Evolutionary conservation across 305 asterid genomes (phyloP).

Genomic region (Andrographis paniculata): DNA sequence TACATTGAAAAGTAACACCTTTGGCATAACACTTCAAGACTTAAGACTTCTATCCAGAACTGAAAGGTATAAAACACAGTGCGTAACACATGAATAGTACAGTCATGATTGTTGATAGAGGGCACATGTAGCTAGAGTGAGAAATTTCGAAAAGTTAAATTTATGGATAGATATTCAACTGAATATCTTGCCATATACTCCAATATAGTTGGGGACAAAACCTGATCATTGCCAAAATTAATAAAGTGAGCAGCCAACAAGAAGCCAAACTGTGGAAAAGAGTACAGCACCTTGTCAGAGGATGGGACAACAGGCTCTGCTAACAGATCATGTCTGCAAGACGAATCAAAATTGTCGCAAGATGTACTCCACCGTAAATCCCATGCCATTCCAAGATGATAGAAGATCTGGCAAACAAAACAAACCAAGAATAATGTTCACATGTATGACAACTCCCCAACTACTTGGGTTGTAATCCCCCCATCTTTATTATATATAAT

Average conservation of each 20-base stretch:
- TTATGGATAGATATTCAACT: too few relatives aligned
- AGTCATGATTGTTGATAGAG: too few relatives aligned
- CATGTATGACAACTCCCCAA: background rate
- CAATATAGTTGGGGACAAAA: slow-evolving; percentile 9
- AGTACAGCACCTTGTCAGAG: slow-evolving; percentile 50
- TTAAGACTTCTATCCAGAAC: too few relatives aligned
- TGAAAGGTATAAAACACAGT: too few relatives aligned
- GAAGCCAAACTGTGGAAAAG: slow-evolving; percentile 18
- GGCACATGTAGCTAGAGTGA: too few relatives aligned
- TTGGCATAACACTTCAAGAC: too few relatives aligned
- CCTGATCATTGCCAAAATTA: slow-evolving; percentile 2
- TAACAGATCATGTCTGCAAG: slow-evolving; percentile 31
- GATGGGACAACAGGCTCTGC: slow-evolving; percentile 58
- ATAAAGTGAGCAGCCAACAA: slow-evolving; percentile 11
- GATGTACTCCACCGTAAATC: slow-evolving; percentile 64
- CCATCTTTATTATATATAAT: too few relatives aligned
- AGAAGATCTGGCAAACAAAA: slow-evolving; percentile 55
- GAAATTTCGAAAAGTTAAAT: too few relatives aligned
- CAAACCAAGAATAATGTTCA: slow-evolving; percentile 4
- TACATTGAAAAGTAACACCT: slow-evolving; percentile 1
- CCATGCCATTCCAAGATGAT: slow-evolving; percentile 96
- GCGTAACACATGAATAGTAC: too few relatives aligned
- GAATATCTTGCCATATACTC: background rate
- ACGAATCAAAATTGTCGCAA: slow-evolving; percentile 30
- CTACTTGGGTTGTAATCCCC: too few relatives aligned